These are phyloP conservation scores for Coix lacrymajobi DNA, from an alignment of 176 grass and related monocot genomes.

Conservation along the genomic window DNA sequence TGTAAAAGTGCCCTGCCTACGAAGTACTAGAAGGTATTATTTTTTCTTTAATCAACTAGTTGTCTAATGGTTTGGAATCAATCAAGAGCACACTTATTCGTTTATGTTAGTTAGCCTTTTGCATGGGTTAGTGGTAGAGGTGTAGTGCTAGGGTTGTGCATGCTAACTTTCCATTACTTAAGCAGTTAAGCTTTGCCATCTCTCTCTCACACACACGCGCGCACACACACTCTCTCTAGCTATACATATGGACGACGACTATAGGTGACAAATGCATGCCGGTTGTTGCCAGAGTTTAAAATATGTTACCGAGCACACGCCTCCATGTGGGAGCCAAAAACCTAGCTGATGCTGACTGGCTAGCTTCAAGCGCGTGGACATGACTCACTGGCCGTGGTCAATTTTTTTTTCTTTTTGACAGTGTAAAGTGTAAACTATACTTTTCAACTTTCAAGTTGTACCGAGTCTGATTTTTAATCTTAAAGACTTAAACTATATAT, in stretches of 20 bases:
- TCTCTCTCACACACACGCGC: neutral
- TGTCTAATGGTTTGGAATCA: constrained; percentile 39
- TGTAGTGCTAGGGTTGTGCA: constrained; percentile 27
- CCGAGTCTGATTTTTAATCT: no score
- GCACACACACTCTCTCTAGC: neutral
- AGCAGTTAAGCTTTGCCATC: neutral
- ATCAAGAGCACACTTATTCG: neutral
- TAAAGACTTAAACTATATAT: no score
- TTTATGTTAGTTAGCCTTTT: neutral
- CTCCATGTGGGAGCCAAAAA: constrained; percentile 53
- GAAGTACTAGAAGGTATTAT: neutral
- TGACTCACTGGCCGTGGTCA: neutral
- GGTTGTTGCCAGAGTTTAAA: neutral
- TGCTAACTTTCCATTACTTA: neutral
- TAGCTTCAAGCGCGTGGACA: neutral
- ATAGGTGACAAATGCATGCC: neutral
- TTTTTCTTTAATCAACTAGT: neutral
- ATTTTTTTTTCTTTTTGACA: neutral
- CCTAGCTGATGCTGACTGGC: neutral
- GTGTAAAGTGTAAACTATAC: no score
- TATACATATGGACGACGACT: neutral
- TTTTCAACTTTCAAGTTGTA: no score
- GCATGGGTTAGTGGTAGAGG: neutral
- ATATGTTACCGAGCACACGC: constrained; percentile 25
- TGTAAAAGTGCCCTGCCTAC: constrained; percentile 28